These are phyloP conservation scores for Colletotrichum sp. DNA, from an alignment of 2,329 filamentous ascomycete species.

Conservation along the genomic window DNA sequence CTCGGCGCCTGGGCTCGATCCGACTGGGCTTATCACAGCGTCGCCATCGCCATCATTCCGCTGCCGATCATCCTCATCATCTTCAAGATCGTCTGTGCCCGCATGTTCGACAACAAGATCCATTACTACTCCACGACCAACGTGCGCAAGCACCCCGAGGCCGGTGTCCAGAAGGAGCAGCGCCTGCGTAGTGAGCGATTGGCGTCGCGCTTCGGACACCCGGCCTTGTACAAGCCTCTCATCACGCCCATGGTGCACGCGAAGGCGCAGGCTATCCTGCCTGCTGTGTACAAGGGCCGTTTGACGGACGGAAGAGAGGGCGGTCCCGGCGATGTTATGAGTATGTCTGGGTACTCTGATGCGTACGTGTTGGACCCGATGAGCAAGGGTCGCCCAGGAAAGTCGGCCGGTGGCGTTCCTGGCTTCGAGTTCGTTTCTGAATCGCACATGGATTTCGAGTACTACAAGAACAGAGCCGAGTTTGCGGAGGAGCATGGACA, in stretches of 20 bases:
- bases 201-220: constrained; percentile 84
- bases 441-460: constrained; percentile 84
- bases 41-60: constrained; percentile 74
- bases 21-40: constrained; percentile 54
- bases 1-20: constrained; percentile 76
- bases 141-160: constrained; percentile 51
- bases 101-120: constrained; percentile 77
- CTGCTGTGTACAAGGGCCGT: constrained; percentile 85
- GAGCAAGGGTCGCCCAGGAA: constrained; percentile 58
- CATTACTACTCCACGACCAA: constrained; percentile 79
- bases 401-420: constrained; percentile 52
- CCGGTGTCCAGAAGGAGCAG: constrained; percentile 54
- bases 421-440: constrained; percentile 94
- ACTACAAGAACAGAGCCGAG: constrained; percentile 88
- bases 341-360: constrained; percentile 79
- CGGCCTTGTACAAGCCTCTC: constrained; percentile 85
- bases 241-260: constrained; percentile 96
- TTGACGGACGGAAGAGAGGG: constrained; percentile 70
- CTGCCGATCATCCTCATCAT: constrained; percentile 77
- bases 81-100: constrained; percentile 87
- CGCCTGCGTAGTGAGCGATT: constrained; percentile 70
- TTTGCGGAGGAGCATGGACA: constrained; percentile 89
- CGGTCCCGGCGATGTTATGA: constrained; percentile 59
- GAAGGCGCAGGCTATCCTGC: constrained; percentile 84
- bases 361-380: constrained; percentile 83